phyloP scores from a whole-genome alignment of 1,139 yeast species.

The Yamadazyma kanchanaburiensis region DNA sequence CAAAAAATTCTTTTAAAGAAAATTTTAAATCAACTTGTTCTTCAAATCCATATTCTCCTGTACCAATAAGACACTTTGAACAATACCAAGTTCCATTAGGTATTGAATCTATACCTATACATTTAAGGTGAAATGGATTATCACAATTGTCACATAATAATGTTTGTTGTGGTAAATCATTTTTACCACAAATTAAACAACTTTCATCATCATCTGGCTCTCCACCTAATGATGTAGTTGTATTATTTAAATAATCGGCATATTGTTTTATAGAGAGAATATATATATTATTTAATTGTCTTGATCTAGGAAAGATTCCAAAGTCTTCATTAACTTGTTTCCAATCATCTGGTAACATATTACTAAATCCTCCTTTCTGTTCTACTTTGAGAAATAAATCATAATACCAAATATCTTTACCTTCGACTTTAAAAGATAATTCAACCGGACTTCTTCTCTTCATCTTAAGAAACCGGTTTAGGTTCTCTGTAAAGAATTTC shows the following conservation, averaged over 20 bases:
- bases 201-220: slow-evolving; percentile 29
- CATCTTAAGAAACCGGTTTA: slow-evolving; percentile 56
- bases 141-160: slow-evolving; percentile 75
- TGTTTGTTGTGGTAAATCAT: slow-evolving; percentile 48
- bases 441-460: slow-evolving; percentile 27
- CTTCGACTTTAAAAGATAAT: slow-evolving; percentile 20
- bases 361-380: slow-evolving; percentile 20
- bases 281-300: slow-evolving; percentile 30
- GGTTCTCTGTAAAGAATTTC: slow-evolving; percentile 55
- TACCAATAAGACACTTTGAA: slow-evolving; percentile 76
- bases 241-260: slow-evolving; percentile 38
- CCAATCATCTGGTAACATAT: slow-evolving; percentile 31
- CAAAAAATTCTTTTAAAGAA: slow-evolving; percentile 57
- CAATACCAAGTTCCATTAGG: slow-evolving; percentile 77
- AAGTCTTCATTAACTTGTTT: slow-evolving; percentile 23
- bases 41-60: slow-evolving; percentile 87
- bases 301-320: slow-evolving; percentile 16
- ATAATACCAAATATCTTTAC: slow-evolving; percentile 38
- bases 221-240: slow-evolving; percentile 14
- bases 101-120: slow-evolving; percentile 46
- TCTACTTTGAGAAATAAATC: slow-evolving; percentile 52
- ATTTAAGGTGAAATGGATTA: slow-evolving; percentile 59
- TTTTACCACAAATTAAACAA: slow-evolving; percentile 54
- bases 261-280: slow-evolving; percentile 34
- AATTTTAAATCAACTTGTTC: slow-evolving; percentile 60